Base-by-base conservation (phyloP, 495 filamentous ascomycete genomes). In the Cercophora samala region DNA sequence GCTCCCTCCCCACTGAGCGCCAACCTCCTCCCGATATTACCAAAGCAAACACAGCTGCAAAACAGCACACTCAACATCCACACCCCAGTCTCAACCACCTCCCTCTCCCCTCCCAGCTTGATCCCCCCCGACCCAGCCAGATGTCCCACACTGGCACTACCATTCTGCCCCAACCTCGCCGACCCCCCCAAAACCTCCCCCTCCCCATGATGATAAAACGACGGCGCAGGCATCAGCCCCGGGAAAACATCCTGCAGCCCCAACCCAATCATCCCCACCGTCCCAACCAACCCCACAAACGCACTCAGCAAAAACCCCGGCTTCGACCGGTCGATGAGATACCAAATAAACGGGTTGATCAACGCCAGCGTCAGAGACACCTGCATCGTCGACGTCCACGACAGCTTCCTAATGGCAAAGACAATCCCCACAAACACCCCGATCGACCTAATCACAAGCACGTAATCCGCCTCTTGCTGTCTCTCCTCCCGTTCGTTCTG, bases 391-490 rank as follows among this genome's bases (percentile, higher is more conserved):
- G 95, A 97, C 73, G 93, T 83, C 95, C 95, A 99, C 15, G 92
- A 91, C 22, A 96, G 86, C 75, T 88, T 89, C 60, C 95, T 88
- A 89, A 99, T 97, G 19, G 95, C 95, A 81, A 97, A 98, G 21
- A 93, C 93, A 76, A 99, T 95, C 15, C 95, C 95, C 24, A 97
- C 88, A 78, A 99, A 97, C 18, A 92, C 93, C 51, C 95, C 96
- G 54, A 98, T 88, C 67, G 93, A 91, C 64, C 95, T 83, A 21
- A 97, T 87, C 11, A 90, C 90, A 32, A 90, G 86, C 53, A 88
- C 88, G 93, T 92, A 97, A 67, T 92, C 91, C 1, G 80, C 82
- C 18, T 75, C 62, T 58, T 66, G 66, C 55, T 75, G 54, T 22
- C n/a, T 4, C 25, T 18, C 24, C 46, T 23, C 3, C 37, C 58